Evolutionary conservation across 345 rosid genomes (phyloP), one percentile per base, ranked within the genome.

Genomic region (Litchi chinensis): DNA sequence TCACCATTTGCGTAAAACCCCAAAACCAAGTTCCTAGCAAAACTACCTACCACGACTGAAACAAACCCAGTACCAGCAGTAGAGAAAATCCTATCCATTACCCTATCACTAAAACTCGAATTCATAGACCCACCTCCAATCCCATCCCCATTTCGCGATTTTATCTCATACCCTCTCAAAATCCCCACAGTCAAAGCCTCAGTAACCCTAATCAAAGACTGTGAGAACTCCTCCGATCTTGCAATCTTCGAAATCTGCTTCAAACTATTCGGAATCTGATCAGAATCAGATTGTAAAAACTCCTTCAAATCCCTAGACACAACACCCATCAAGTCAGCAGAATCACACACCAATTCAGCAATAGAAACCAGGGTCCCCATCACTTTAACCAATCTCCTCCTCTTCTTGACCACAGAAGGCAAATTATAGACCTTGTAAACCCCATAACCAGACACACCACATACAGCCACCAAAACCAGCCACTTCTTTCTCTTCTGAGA

Each of bases 1-100:
- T 70, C 83, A 71, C 82, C 84, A 48, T 57, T 74, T 0, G 95
- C 81, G 87, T 88, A 88, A 79, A 91, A 92, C 0, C 97, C 99
- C 86, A 93, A 78, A 60, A 93, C 96, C 79, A 97, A 85, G 88
- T 93, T 97, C 89, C 85, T 89, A 3, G 99, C 98, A 83, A 97
- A 93, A 82, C 98, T 97, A 84, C 98, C 98, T 26, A 90, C 91
- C 28, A 97, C 87, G 37, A 87, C 91, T 0, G 99, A 97, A 62
- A 90, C 87, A 84, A 97, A 94, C 3, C 98, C 99, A 69, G 91
- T 73, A 39, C 97, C 99, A 18, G 91, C 81, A 8, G 85, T 68
- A 0, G 99, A 92, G 71, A 93, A 87, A 76, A 92, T 71, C 89
- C 83, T 90, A 59, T 94, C 97, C 85, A 90, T 84, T n/a, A 92